Percentiles rank a stretch among this genome's conserved stretches.
These are phyloP conservation scores for Metschnikowia matae DNA, from an alignment of 805 yeast genomes.

Conservation along the genomic window DNA sequence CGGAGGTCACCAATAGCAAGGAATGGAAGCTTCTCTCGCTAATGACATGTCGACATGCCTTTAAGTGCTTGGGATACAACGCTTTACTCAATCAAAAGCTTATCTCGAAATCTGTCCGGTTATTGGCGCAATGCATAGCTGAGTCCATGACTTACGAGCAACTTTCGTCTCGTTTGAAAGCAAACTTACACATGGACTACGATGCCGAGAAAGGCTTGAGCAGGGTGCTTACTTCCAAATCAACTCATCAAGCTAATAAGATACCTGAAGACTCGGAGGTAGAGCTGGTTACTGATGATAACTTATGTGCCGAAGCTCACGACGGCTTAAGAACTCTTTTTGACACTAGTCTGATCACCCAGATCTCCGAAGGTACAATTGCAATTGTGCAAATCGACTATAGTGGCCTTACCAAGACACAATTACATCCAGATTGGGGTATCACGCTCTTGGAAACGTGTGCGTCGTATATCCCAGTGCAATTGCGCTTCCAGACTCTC, in stretches of 20 bases:
- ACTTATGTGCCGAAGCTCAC: conserved; percentile 45
- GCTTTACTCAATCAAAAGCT: conserved; percentile 26
- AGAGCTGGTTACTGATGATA: conserved; percentile 31
- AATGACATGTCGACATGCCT: conserved; percentile 36
- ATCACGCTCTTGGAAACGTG: conserved; percentile 56
- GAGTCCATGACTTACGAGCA: conserved; percentile 17
- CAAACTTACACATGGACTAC: conserved; percentile 26
- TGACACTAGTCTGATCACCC: conserved; percentile 57
- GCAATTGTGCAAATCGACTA: conserved; percentile 44
- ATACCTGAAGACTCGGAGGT: conserved; percentile 30
- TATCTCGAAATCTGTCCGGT: conserved; percentile 32
- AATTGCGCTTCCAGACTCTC: conserved; percentile 62
- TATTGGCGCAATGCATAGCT: conserved; percentile 36
- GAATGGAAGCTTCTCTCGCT: conserved; percentile 48
- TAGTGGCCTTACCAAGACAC: conserved; percentile 8
- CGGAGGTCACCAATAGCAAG: conserved; percentile 25
- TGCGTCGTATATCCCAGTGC: conserved; percentile 78
- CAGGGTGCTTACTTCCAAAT: conserved; percentile 25
- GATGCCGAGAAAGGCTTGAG: conserved; percentile 25
- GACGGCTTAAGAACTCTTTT: conserved; percentile 56
- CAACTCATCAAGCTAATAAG: conserved; percentile 13
- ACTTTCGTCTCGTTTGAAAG: conserved; percentile 23
- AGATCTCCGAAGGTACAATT: conserved; percentile 53
- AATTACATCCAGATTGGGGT: conserved; percentile 42
- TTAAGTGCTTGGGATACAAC: conserved; percentile 35